Conservation (phyloP, 2,329 filamentous ascomycete genomes). For the Epichloe baconii region DNA sequence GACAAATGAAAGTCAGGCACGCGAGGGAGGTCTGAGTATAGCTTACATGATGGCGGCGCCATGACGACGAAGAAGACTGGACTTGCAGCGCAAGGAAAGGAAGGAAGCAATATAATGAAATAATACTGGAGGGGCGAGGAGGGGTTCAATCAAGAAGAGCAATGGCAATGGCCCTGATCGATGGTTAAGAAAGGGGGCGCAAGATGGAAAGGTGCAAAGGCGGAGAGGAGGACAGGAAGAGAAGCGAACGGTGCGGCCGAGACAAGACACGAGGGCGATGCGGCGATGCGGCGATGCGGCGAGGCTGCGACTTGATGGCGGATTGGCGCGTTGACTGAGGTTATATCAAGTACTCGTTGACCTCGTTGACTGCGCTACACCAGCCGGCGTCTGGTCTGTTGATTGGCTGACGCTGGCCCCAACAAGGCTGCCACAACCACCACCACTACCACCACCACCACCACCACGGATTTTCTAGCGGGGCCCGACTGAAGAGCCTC, state of each 20-base stretch:
- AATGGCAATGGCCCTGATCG: no score
- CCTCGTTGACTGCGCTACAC: no score
- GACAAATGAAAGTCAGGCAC: neutral
- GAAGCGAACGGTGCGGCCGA: neutral
- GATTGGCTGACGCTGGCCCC: no score
- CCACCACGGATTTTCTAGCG: constrained; percentile 1
- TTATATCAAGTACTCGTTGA: no score
- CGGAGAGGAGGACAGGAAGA: neutral
- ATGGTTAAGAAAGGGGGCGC: no score
- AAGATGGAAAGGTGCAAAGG: neutral
- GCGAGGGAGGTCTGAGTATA: constrained; percentile 5
- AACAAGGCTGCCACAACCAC: neutral
- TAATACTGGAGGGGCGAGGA: neutral
- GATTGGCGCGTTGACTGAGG: neutral
- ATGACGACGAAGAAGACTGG: constrained; percentile 5
- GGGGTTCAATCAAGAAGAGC: no score
- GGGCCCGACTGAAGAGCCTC: neutral
- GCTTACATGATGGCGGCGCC: constrained; percentile 18
- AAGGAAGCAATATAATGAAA: no score
- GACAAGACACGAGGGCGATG: constrained; percentile 1
- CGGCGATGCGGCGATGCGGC: constrained; percentile 7
- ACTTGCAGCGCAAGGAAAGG: neutral
- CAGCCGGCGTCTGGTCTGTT: no score
- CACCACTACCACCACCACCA: neutral
- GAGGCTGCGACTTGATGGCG: constrained; percentile 7